Conservation (phyloP, 2,329 filamentous ascomycete genomes). For the Beauveria brongniartii region DNA sequence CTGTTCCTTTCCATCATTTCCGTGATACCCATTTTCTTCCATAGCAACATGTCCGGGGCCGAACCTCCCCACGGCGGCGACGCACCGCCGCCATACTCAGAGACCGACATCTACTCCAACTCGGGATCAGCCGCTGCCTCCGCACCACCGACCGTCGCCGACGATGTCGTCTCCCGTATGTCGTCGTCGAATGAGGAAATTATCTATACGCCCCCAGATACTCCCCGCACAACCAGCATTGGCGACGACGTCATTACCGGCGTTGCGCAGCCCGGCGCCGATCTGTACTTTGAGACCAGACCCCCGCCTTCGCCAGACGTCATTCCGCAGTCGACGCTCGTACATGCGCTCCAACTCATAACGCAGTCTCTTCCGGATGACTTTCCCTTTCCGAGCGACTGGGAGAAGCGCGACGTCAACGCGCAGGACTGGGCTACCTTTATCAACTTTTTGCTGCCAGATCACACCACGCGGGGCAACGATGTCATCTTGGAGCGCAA, state of each 20-base stretch:
- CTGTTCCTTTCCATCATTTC: background rate
- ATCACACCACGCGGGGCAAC: constrained; percentile 36
- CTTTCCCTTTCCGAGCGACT: constrained; percentile 34
- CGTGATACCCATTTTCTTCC: background rate
- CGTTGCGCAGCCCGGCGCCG: constrained; percentile 16
- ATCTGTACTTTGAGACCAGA: constrained; percentile 38
- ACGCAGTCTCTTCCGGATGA: constrained; percentile 31
- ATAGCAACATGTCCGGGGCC: background rate
- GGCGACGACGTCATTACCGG: background rate
- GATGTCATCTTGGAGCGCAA: constrained; percentile 42
- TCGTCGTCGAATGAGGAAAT: constrained; percentile 35
- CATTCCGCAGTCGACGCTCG: constrained; percentile 21
- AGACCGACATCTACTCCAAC: constrained; percentile 47
- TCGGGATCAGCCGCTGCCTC: constrained; percentile 24
- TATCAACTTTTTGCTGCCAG: constrained; percentile 46
- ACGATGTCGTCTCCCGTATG: constrained; percentile 28
- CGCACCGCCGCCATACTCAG: constrained; percentile 46
- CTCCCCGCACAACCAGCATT: constrained; percentile 30
- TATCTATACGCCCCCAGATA: constrained; percentile 45
- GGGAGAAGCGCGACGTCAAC: constrained; percentile 35
- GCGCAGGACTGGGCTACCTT: constrained; percentile 52
- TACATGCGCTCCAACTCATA: constrained; percentile 28
- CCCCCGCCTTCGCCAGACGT: constrained; percentile 24
- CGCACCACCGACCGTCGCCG: constrained; percentile 21
- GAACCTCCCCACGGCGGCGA: constrained; percentile 21